Evolutionary conservation across 768 basidiomycete genomes (phyloP).

Genomic region (Phallus indusiatus): DNA sequence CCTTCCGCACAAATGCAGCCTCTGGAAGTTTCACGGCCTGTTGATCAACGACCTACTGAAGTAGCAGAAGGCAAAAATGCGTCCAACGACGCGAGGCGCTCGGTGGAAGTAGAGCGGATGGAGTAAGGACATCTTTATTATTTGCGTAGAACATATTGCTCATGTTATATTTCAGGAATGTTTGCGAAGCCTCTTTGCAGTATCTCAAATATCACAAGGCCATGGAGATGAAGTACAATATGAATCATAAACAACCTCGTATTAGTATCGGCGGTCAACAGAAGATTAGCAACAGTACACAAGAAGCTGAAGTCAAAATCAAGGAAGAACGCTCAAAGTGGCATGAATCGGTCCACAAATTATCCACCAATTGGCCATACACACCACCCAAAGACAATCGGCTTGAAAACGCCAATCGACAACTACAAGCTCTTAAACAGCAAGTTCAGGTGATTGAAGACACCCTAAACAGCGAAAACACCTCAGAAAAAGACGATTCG

Average conservation of each 20-base stretch:
- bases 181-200: no score
- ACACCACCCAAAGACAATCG: neutral
- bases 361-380: neutral
- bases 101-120: no score
- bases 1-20: neutral
- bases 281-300: neutral
- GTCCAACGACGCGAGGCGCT: no score
- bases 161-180: no score
- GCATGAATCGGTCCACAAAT: neutral
- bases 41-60: no score
- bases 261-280: neutral
- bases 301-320: neutral
- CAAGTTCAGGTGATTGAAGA: neutral
- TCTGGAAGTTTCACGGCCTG: no score
- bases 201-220: no score
- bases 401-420: neutral
- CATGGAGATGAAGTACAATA: no score
- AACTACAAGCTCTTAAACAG: neutral
- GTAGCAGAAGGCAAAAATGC: no score
- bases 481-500: neutral
- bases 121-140: no score
- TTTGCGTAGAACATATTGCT: no score
- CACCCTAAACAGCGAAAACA: neutral
- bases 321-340: neutral
- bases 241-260: neutral